Percentiles rank a stretch among this genome's conserved stretches.
phyloP scores from a whole-genome alignment of 352 stramenopile species.

The Stephanocyclus meneghinianus region DNA sequence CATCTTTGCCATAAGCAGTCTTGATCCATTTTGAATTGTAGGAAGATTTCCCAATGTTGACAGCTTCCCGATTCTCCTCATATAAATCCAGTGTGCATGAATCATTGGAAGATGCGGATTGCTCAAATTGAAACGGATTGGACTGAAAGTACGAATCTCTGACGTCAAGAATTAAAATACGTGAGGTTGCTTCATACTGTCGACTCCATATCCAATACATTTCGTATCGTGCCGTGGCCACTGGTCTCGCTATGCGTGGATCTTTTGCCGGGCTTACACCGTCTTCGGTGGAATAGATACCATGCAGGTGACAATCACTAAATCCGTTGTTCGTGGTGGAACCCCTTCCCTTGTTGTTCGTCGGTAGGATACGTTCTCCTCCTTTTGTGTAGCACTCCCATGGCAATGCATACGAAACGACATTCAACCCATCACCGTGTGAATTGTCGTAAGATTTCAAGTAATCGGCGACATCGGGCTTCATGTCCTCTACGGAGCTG shows the following conservation, averaged over 20 bases:
- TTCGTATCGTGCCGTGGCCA: slow-evolving; percentile 72
- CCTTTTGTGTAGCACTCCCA: slow-evolving; percentile 60
- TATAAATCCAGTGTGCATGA: slow-evolving; percentile 13
- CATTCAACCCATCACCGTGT: slow-evolving; percentile 27
- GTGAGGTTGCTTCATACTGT: slow-evolving; percentile 55
- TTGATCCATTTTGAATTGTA: slow-evolving; percentile 56
- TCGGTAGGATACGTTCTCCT: slow-evolving; percentile 14
- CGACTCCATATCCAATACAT: slow-evolving; percentile 76
- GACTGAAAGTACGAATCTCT: slow-evolving; percentile 76
- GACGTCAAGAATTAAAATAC: slow-evolving; percentile 70
- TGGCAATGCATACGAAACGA: slow-evolving; percentile 59
- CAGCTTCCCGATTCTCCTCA: slow-evolving; percentile 33
- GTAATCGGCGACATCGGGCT: slow-evolving; percentile 61
- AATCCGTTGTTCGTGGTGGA: slow-evolving; percentile 32
- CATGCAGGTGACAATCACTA: slow-evolving; percentile 56
- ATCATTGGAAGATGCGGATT: neutral
- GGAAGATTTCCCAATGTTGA: slow-evolving; percentile 29
- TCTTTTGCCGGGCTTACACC: slow-evolving; percentile 33
- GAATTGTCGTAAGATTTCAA: slow-evolving; percentile 42
- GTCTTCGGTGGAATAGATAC: slow-evolving; percentile 49
- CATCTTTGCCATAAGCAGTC: slow-evolving; percentile 47
- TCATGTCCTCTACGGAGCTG: slow-evolving; percentile 36
- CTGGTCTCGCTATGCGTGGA: slow-evolving; percentile 56
- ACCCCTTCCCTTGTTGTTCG: slow-evolving; percentile 10
- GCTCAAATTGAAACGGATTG: slow-evolving; percentile 56